Conservation (phyloP, 108 stramenopile genomes). For the Parietichytrium sp. region DNA sequence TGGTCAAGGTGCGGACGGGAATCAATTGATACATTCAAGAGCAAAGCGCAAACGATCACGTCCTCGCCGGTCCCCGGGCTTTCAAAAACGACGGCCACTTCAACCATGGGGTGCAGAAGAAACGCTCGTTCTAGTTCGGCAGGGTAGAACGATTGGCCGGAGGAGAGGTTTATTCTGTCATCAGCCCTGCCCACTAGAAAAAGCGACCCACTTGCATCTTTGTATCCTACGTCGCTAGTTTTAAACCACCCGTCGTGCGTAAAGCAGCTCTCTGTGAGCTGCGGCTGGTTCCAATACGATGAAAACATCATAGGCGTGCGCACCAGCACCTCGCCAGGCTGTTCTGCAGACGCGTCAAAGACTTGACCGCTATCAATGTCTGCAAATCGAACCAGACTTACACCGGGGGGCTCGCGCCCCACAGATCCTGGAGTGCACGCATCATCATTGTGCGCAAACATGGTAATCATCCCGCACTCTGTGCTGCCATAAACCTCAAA, state of each 20-base stretch:
- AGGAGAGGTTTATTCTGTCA: background rate
- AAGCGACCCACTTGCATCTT: background rate
- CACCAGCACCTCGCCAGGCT: constrained; percentile 11
- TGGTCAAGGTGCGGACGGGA: no score
- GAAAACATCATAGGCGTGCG: constrained; percentile 25
- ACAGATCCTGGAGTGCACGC: background rate
- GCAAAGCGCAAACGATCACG: no score
- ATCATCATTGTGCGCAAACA: background rate
- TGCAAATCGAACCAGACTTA: background rate
- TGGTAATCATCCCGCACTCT: constrained; percentile 9
- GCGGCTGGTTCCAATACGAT: background rate
- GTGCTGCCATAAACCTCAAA: constrained; percentile 20
- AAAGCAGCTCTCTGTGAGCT: no score
- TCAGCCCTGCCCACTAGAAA: constrained; percentile 7
- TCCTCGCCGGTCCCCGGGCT: no score
- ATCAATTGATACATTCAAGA: no score
- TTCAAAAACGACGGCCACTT: background rate
- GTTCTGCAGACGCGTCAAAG: background rate
- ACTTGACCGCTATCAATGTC: background rate
- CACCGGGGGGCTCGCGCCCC: constrained; percentile 1
- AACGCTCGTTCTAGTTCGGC: background rate
- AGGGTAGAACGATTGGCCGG: background rate
- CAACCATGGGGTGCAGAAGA: background rate
- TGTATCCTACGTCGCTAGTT: constrained; percentile 9
- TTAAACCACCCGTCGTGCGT: background rate